These are phyloP conservation scores for Phyllosticta ampelicida DNA, from an alignment of 2,329 filamentous ascomycete genomes.

Conservation along the genomic window DNA sequence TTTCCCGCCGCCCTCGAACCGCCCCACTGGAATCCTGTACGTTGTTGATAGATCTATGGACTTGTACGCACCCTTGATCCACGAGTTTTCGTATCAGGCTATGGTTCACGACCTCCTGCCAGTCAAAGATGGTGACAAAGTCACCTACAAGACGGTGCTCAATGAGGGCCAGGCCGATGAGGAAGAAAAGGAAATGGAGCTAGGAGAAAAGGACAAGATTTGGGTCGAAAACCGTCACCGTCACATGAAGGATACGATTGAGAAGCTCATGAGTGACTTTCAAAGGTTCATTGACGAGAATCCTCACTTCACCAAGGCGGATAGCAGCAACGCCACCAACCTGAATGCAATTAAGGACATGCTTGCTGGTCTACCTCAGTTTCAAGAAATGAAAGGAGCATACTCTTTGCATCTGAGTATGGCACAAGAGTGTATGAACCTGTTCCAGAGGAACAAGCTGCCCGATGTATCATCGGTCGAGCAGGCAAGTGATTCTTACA, in stretches of 20 bases:
- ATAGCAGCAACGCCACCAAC: slow-evolving; percentile 57
- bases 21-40: slow-evolving; percentile 72
- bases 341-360: slow-evolving; percentile 94
- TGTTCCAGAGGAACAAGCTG: slow-evolving; percentile 76
- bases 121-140: slow-evolving; percentile 79
- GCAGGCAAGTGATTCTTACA: slow-evolving; percentile 42
- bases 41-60: slow-evolving; percentile 93
- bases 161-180: slow-evolving; percentile 62
- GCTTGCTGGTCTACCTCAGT: slow-evolving; percentile 88
- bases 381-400: slow-evolving; percentile 88
- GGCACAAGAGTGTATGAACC: slow-evolving; percentile 95
- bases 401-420: slow-evolving; percentile 93
- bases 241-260: slow-evolving; percentile 97
- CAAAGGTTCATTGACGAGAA: slow-evolving; percentile 85
- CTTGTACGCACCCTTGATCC: slow-evolving; percentile 71
- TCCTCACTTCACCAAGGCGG: slow-evolving; percentile 75
- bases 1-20: slow-evolving; percentile 68
- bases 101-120: slow-evolving; percentile 92
- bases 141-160: slow-evolving; percentile 69
- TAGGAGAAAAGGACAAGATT: slow-evolving; percentile 80
- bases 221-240: slow-evolving; percentile 92
- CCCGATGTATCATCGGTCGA: slow-evolving; percentile 80
- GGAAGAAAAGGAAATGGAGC: slow-evolving; percentile 82
- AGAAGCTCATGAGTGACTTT: slow-evolving; percentile 86
- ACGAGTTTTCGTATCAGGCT: slow-evolving; percentile 97